These are phyloP conservation scores for Wilhelminamyces savonicus DNA, from an alignment of 805 yeast species.

Conservation along the genomic window DNA sequence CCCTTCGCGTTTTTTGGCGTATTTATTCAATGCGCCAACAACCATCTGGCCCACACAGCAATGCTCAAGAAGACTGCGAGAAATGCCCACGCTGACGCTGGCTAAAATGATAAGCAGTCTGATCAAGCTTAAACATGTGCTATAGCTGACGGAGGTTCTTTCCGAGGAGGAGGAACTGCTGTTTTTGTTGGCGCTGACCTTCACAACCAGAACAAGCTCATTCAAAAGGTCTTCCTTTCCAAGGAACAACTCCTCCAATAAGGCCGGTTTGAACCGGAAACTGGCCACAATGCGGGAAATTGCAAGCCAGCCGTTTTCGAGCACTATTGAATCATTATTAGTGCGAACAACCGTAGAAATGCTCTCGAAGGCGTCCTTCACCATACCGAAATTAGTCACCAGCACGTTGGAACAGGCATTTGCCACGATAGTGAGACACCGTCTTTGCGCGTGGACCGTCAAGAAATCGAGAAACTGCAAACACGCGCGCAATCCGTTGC, in stretches of 20 bases:
- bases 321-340: slow-evolving; percentile 51
- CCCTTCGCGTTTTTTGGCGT: slow-evolving; percentile 26
- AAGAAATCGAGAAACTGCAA: slow-evolving; percentile 79
- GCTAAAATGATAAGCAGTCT: slow-evolving; percentile 40
- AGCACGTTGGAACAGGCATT: slow-evolving; percentile 54
- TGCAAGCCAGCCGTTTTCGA: slow-evolving; percentile 62
- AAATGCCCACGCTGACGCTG: slow-evolving; percentile 36
- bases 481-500: slow-evolving; percentile 60
- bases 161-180: too few relatives aligned
- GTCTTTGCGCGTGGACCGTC: slow-evolving; percentile 82
- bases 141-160: slow-evolving; percentile 22
- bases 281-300: slow-evolving; percentile 52
- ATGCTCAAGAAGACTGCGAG: slow-evolving; percentile 40
- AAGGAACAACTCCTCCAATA: slow-evolving; percentile 39
- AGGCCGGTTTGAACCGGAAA: slow-evolving; percentile 36
- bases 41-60: slow-evolving; percentile 45
- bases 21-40: slow-evolving; percentile 44
- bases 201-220: slow-evolving; percentile 16
- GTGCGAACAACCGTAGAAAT: slow-evolving; percentile 51
- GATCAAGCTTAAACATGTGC: slow-evolving; percentile 35
- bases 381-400: slow-evolving; percentile 35
- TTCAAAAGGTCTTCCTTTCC: slow-evolving; percentile 11
- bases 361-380: slow-evolving; percentile 53
- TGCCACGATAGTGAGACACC: slow-evolving; percentile 68
- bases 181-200: slow-evolving; percentile 19